Evolutionary conservation across 768 basidiomycete genomes (phyloP), one percentile per base, ranked within the genome.

Genomic region (Lepiota brunneoincarnata): DNA sequence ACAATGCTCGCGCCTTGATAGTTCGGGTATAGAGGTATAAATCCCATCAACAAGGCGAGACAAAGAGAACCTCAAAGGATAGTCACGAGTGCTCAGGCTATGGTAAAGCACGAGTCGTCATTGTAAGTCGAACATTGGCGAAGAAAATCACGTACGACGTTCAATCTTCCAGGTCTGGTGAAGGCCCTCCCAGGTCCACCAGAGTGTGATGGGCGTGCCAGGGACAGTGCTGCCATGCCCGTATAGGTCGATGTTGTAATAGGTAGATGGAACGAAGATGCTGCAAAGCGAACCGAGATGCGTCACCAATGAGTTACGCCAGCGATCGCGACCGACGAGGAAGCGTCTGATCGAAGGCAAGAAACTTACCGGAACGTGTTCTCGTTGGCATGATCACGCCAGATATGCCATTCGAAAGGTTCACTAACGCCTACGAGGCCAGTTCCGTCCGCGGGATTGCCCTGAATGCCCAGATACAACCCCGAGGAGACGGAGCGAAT

Each of bases 81-180:
- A 28, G 26, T 31, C 31, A 31, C 11, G 31, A 6, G 31, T 31
- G 31, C 7, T 31, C 31, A 31, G 7, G 31, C 31, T 31, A 31
- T 28, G 26, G 31, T 10, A n/a, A n/a, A 28, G 31, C 7, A 31
- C 7, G 31, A 6, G 31, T 31, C 7, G 31, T 31, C 31, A 31
- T 31, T 31, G 11, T 9, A 31, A 9, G 31, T 6, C 6, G 2
- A 6, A 9, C 3, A 9, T 31, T 31, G 31, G 11, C 11, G 11
- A 9, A 31, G 7, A 10, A 9, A 31, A 31, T 31, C 31, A 54
- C 53, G 17, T 48, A 54, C 53, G 53, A 35, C 28, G 3, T n/a
- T 54, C 53, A 35, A 54, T 36, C 17, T 58, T 70, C 83, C 83
- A 84, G 3, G 76, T 71, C 67, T 85, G 83, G 59, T 83, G 81